Conservation (phyloP, 345 rosid genomes). For the Eutrema heterophyllum region DNA sequence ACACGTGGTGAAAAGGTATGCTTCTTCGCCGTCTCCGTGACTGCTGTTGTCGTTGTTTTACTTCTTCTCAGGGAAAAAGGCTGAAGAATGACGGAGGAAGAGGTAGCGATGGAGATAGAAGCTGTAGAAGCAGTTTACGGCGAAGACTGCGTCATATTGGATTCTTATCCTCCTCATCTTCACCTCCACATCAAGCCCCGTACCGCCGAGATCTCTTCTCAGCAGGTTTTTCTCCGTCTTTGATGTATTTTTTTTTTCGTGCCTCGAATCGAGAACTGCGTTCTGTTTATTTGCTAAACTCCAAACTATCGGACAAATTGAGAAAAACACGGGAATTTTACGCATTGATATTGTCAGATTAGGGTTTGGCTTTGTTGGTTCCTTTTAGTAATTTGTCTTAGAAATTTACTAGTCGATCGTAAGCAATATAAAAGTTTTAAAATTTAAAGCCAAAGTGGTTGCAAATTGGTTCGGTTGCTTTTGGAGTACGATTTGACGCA, state of each 20-base stretch:
- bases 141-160: slow-evolving; percentile 57
- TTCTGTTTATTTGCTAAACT: background rate
- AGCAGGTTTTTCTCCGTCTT: slow-evolving; percentile 48
- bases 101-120: slow-evolving; percentile 65
- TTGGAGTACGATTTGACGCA: background rate
- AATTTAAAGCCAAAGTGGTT: background rate
- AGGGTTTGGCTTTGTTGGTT: background rate
- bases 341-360: background rate
- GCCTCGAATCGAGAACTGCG: background rate
- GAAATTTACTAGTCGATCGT: background rate
- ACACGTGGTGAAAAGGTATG: background rate
- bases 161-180: slow-evolving; percentile 63
- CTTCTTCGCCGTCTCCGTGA: background rate
- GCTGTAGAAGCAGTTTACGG: slow-evolving; percentile 76
- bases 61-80: background rate
- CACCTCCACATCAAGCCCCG: slow-evolving; percentile 71
- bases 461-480: background rate
- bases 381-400: no score
- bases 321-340: background rate
- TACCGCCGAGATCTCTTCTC: slow-evolving; percentile 86
- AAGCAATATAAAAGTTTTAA: background rate
- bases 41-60: background rate
- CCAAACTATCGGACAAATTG: background rate
- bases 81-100: slow-evolving; percentile 47
- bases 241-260: background rate